Evolutionary conservation across 2,329 filamentous ascomycete genomes (phyloP), one percentile per base, ranked within the genome.

Genomic region (Ophidiomyces ophidiicola): DNA sequence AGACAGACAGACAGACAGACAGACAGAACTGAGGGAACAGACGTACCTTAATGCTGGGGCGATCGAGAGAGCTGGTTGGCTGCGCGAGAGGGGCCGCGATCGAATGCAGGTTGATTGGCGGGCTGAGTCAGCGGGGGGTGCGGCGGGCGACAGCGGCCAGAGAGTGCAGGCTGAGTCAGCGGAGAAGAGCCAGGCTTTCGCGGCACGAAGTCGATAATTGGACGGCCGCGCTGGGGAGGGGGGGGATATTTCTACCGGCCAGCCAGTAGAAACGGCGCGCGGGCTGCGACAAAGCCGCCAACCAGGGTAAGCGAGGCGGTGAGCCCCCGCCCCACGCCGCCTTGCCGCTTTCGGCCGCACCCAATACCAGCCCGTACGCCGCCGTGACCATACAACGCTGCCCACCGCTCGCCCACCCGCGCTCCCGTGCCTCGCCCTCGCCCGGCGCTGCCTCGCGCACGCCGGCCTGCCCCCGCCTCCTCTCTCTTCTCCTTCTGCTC

Each of bases 71-170:
- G 34, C 42, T 34, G 29, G 36, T 37, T 33, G 32, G 32, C 33
- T 35, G 30, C 33, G 31, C 34, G 41, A 39, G 43, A 32, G 42
- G 43, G 43, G 44, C 45, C 45, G 45, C 43, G 45, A 39, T 24
- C 39, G 32, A 43, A 45, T 45, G 45, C 45, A 47, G 45, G 25
- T 31, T 33, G 28, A 31, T 18, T 34, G 43, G 45, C 31, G 11
- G 35, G 39, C 26, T 34, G 28, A 17, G 17, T 10, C 30, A 14
- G n/a, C 30, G n/a, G 25, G 25, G 25, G 25, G 25, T 28, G 25
- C 11, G 25, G 11, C 14, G 14, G 25, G 11, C 14, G 25, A 10
- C 11, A 14, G 8, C 25, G 4, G 14, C 11, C 11, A 28, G 11
- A 10, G 14, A 14, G 37, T n/a, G 26, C 25, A 36, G 24, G 33